phyloP scores from a whole-genome alignment of 306 rosid genomes.

The Canavalia gladiata region DNA sequence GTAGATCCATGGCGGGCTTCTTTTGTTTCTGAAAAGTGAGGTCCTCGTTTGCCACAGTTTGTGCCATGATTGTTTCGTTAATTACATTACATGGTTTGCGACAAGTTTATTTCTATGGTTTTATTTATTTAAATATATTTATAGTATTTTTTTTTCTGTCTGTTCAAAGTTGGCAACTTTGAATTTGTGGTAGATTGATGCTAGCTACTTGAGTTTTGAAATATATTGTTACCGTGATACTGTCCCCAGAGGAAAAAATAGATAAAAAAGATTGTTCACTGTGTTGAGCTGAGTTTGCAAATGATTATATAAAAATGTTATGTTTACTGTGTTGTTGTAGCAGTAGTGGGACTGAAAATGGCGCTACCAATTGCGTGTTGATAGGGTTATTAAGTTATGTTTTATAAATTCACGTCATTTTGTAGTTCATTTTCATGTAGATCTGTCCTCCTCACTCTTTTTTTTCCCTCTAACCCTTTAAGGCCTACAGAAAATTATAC shows the following conservation, averaged over 20 bases:
- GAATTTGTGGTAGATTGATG: constrained; percentile 1
- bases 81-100: background rate
- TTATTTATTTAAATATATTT: background rate
- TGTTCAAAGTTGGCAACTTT: constrained; percentile 4
- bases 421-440: constrained; percentile 1
- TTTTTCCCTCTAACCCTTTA: background rate
- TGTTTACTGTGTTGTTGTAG: background rate
- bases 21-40: background rate
- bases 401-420: background rate
- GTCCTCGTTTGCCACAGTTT: background rate
- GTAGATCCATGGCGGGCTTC: constrained; percentile 62
- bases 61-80: background rate
- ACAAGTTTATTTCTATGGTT: background rate
- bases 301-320: background rate
- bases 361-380: background rate
- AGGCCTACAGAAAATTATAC: background rate
- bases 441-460: background rate
- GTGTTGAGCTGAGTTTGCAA: constrained; percentile 1
- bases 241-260: background rate
- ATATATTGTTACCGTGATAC: background rate
- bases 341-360: background rate
- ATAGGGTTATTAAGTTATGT: background rate
- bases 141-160: background rate
- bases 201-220: background rate
- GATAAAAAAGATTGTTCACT: background rate